These are phyloP conservation scores for Russula virescens DNA, from an alignment of 768 basidiomycete species.

Conservation along the genomic window DNA sequence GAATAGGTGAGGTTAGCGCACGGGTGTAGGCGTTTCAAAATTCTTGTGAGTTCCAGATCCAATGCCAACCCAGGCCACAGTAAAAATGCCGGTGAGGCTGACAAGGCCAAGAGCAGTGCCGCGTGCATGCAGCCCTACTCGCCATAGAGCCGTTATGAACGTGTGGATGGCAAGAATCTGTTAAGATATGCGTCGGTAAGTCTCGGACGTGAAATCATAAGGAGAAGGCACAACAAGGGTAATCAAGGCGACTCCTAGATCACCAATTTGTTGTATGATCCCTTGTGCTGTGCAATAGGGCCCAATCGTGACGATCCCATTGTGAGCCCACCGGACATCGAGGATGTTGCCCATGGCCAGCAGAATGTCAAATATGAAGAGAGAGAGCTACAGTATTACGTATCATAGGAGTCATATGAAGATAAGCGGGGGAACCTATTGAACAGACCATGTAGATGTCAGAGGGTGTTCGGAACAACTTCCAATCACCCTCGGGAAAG, in stretches of 20 bases:
- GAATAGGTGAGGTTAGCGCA: background rate
- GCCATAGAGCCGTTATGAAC: constrained; percentile 35
- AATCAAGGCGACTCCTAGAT: constrained; percentile 37
- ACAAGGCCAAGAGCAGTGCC: constrained; percentile 24
- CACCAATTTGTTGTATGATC: constrained; percentile 37
- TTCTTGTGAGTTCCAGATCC: constrained; percentile 21
- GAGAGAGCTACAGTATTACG: no score
- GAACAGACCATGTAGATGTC: no score
- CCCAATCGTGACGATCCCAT: constrained; percentile 32
- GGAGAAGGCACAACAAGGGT: constrained; percentile 29
- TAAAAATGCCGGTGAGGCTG: background rate
- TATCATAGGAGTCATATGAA: no score
- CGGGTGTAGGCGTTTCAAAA: constrained; percentile 35
- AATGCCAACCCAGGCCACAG: constrained; percentile 35
- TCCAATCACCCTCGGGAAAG: no score
- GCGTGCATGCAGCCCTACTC: constrained; percentile 28
- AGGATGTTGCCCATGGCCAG: no score
- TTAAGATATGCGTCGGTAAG: background rate
- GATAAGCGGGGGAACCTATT: no score
- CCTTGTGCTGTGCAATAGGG: constrained; percentile 37
- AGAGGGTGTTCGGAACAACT: no score
- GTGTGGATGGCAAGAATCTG: constrained; percentile 35
- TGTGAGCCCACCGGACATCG: background rate
- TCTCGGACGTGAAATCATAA: background rate
- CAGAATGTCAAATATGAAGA: no score